Base-by-base conservation (phyloP, 2,329 filamentous ascomycete species). In the Colletotrichum gigasporum region DNA sequence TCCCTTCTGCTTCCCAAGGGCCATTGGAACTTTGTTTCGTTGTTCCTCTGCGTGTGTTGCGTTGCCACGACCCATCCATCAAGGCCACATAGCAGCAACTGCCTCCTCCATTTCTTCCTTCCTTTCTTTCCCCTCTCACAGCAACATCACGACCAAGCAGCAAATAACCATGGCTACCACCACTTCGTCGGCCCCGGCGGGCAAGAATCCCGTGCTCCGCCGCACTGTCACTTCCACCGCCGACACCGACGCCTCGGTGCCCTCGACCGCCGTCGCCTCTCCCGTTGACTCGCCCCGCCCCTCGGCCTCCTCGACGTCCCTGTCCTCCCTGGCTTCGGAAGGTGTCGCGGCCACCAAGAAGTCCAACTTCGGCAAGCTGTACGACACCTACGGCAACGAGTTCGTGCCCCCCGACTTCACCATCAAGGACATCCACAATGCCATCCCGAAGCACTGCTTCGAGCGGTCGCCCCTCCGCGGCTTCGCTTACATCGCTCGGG, bases 361-460 rank as follows among this genome's bases (percentile, higher is more conserved):
- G 68, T 56, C 73, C 57, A 68, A 70, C 70, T 89, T 86, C 71
- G 88, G 87, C 72, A 88, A 90, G 77, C 87, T 99, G 70, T 74
- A 96, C 69, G 94, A 99, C 82, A 95, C 93, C 11, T 96, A 97
- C 78, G 96, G 96, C 80, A 97, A 98, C 80, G 87, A 94, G 74
- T 99, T 99, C 83, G 85, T 93, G 79, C 86, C 97, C 61, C 96
- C 96, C 70, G 91, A 98, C 81, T 99, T 91, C 84, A 97, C 94
- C 76, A 97, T 99, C 86, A 97, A 97, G 85, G 88, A 99, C 76
- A 95, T 99, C 76, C 91, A 93, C 74, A 92, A 97, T 81, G 96
- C 96, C 77, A 99, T 99, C 71, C 96, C 96, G 69, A 93, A 94
- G 80, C 96, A 97, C 86, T 99, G 96, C 87, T 98, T 91, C 79